These are phyloP conservation scores for Cutaneotrichosporon arboriforme DNA, from an alignment of 1,284 basidiomycete genomes.

Conservation along the genomic window DNA sequence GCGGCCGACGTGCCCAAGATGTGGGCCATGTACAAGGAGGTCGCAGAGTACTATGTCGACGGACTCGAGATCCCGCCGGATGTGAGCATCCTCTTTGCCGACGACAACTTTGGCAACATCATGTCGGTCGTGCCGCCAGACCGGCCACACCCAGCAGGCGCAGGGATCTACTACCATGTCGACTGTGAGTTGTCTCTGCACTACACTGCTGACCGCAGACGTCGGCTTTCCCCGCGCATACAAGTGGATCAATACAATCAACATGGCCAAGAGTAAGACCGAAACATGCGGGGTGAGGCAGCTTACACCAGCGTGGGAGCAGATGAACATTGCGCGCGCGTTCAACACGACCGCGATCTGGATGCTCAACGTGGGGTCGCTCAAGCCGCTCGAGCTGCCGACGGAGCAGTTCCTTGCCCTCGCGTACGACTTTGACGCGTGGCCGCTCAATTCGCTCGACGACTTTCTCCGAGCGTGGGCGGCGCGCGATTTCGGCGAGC, in stretches of 20 bases:
- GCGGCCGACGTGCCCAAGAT: constrained; percentile 56
- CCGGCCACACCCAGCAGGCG: constrained; percentile 58
- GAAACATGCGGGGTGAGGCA: too few species aligned
- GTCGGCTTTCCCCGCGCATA: constrained; percentile 44
- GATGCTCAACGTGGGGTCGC: constrained; percentile 55
- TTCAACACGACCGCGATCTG: constrained; percentile 34
- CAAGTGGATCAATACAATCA: constrained; percentile 46
- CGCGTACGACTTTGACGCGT: constrained; percentile 57
- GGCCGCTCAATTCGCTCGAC: constrained; percentile 55
- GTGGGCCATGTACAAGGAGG: constrained; percentile 54
- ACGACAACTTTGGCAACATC: constrained; percentile 46
- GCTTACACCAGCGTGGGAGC: constrained; percentile 27
- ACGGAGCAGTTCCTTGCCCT: constrained; percentile 63
- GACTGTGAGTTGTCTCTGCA: constrained; percentile 38
- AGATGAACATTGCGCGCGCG: constrained; percentile 29
- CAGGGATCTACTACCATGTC: constrained; percentile 63
- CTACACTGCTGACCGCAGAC: neutral
- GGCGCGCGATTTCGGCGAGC: constrained; percentile 58
- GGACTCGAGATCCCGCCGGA: constrained; percentile 47
- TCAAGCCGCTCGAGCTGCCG: constrained; percentile 64
- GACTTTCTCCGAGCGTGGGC: constrained; percentile 59
- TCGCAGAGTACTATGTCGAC: constrained; percentile 62
- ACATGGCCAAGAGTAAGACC: constrained; percentile 23
- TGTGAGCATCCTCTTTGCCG: constrained; percentile 25
- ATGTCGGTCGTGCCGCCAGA: constrained; percentile 49